Evolutionary conservation across 2,329 filamentous ascomycete species (phyloP), one percentile per base, ranked within the genome.

Genomic region (Chaetoscypha palmicola): DNA sequence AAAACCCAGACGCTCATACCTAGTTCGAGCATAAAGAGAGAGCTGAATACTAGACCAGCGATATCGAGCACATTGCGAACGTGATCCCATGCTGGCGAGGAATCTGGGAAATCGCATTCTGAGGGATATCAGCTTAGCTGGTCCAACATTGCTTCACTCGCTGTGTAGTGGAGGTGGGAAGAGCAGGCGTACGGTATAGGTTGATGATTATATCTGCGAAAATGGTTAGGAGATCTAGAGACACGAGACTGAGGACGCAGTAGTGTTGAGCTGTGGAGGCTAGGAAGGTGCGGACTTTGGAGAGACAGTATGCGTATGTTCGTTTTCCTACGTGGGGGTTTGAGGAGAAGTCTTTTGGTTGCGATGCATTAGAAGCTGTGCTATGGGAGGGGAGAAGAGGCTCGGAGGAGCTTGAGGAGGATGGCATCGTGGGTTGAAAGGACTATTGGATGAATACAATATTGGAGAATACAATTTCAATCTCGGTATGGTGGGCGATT

Each of bases 11-110:
- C 61, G 22, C 71, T 74, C 2, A 73, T 63, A 8, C 72, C 43
- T 60, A 86, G 62, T 62, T 86, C 83, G 1, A 71, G 53, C 66
- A 86, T 69, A 58, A 86, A 86, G 21, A 84, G 56, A 52, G 70
- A 76, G 43, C 76, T 81, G 57, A 85, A 78, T 2, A 75, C 65
- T 34, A 84, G 61, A 4, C 77, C 74, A 24, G 74, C 62, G 2
- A 69, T 64, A 10, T 70, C 70, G 31, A 85, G 63, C 0, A 59
- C 66, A 8, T 68, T 58, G 19, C 67, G 57, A 2, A 66, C 64
- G 36, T 60, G 55, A 37, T 62, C 55, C 62, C 64, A 67, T 12
- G 21, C 45, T 4, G 57, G 56, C 16, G 52, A 50, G 1, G 46
- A 45, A 32, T 44, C 46, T 3, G 47, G 43, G 43, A 60, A 52